phyloP scores from a whole-genome alignment of 768 basidiomycete genomes.

The Phanerochaete sordida region DNA sequence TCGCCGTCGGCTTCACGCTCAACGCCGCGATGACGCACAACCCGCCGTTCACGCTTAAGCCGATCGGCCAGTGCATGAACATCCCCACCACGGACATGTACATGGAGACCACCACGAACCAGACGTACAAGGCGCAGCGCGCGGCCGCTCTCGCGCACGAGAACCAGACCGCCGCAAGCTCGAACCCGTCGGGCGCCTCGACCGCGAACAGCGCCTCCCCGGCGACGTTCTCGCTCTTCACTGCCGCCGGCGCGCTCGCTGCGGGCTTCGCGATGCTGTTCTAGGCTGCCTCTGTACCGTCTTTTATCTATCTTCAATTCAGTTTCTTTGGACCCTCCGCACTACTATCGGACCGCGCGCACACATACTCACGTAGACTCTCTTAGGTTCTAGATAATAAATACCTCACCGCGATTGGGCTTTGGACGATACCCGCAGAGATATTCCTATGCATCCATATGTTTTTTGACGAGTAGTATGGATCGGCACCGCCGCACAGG shows the following conservation, averaged over 20 bases:
- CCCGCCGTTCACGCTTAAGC: conserved; percentile 65
- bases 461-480: too few relatives aligned
- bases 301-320: background rate
- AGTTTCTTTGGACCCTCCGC: background rate
- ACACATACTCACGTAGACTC: background rate
- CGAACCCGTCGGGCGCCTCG: background rate
- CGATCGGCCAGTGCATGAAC: conserved; percentile 76
- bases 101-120: conserved; percentile 76
- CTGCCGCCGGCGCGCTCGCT: conserved; percentile 6
- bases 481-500: too few relatives aligned
- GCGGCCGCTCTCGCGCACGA: conserved; percentile 22
- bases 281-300: background rate
- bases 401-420: background rate
- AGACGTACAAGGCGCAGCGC: conserved; percentile 54
- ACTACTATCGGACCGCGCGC: background rate
- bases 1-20: conserved; percentile 85
- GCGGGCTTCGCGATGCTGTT: background rate
- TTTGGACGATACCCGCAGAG: background rate
- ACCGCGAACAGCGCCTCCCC: background rate
- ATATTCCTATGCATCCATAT: background rate
- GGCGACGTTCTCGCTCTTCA: conserved; percentile 8
- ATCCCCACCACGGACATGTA: conserved; percentile 69
- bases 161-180: conserved; percentile 5
- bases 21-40: conserved; percentile 65
- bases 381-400: background rate